Conservation (phyloP, 352 stramenopile species). For the Phytopythium vexans region DNA sequence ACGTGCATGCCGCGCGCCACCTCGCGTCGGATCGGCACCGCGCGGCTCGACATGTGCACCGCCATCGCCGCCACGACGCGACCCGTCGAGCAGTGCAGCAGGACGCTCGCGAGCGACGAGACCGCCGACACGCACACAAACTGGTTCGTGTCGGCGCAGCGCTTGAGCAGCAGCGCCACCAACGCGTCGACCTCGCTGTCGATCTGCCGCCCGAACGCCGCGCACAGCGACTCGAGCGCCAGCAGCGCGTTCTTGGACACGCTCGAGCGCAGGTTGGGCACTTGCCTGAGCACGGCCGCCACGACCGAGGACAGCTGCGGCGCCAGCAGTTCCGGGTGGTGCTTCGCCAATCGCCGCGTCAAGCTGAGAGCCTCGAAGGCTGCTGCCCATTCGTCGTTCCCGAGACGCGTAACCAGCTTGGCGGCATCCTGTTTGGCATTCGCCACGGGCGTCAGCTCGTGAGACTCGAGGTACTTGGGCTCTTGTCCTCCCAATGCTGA, state of each 20-base stretch:
- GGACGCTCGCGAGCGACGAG: slow-evolving; percentile 41
- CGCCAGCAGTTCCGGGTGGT: slow-evolving; percentile 45
- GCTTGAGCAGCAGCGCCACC: slow-evolving; percentile 58
- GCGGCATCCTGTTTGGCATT: slow-evolving; percentile 55
- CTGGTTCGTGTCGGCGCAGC: slow-evolving; percentile 61
- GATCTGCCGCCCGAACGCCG: slow-evolving; percentile 36
- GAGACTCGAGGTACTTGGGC: slow-evolving; percentile 51
- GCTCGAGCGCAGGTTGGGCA: slow-evolving; percentile 62
- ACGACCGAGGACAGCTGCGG: slow-evolving; percentile 42
- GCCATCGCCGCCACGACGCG: slow-evolving; percentile 42
- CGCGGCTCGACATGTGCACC: slow-evolving; percentile 40
- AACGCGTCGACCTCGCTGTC: slow-evolving; percentile 62
- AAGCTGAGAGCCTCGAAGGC: slow-evolving; percentile 68
- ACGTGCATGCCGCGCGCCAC: slow-evolving; percentile 52
- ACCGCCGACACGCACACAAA: slow-evolving; percentile 72
- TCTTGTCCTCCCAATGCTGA: slow-evolving; percentile 42
- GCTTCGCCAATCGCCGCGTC: slow-evolving; percentile 45
- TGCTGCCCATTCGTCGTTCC: slow-evolving; percentile 49
- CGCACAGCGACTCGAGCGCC: slow-evolving; percentile 60
- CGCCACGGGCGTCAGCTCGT: slow-evolving; percentile 54
- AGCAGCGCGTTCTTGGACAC: slow-evolving; percentile 80
- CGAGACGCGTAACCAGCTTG: slow-evolving; percentile 28
- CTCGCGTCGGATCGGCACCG: slow-evolving; percentile 53
- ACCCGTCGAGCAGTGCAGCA: slow-evolving; percentile 47
- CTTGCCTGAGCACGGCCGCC: slow-evolving; percentile 53